Base-by-base conservation (phyloP, 345 rosid genomes). In the Trapa bicornis region DNA sequence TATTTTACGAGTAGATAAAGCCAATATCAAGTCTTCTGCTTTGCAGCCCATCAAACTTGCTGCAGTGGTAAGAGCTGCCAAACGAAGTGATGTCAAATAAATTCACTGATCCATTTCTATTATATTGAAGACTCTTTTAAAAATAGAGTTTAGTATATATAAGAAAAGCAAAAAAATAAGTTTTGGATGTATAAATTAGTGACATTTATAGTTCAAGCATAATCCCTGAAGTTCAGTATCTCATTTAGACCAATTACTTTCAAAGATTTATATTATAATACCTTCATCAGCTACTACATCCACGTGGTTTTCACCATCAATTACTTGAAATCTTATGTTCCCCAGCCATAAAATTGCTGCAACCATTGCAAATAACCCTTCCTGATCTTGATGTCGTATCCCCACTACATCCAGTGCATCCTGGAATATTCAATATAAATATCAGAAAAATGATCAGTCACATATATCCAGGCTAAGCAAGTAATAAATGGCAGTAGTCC, bases 281-380 rank as follows among this genome's bases (percentile, higher is more conserved):
- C 99, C 99, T 88, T 94, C 92, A 80, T 87, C 81, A 6, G 76
- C 78, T 63, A 81, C 78, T 74, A 88, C 95, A 80, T 91, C 95
- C 69, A 86, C 92, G 71, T 91, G 92, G 78, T 84, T 88, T 79
- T 88, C 97, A 32, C 76, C 78, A 82, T 85, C 87, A 70, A 78
- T 82, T 70, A 81, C 87, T 78, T 80, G 79, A 71, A 94, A 94
- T 43, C 86, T 81, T 73, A 91, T 80, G 75, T 94, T 94, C 70
- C 99, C 99, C 35, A 94, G 74, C 97, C 97, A 91, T 58, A 94
- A 76, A 42, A 94, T 84, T 6, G 87, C 89, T 16, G 95, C 95
- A 77, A 94, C 89, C 83, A 89, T 75, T 67, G 87, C 72, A 84
- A 91, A 94, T 60, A 74, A 77, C 65, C 81, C 82, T 70, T 89